These are phyloP conservation scores for Chaetomiaceae sp. DNA, from an alignment of 2,329 filamentous ascomycete species.

Conservation along the genomic window DNA sequence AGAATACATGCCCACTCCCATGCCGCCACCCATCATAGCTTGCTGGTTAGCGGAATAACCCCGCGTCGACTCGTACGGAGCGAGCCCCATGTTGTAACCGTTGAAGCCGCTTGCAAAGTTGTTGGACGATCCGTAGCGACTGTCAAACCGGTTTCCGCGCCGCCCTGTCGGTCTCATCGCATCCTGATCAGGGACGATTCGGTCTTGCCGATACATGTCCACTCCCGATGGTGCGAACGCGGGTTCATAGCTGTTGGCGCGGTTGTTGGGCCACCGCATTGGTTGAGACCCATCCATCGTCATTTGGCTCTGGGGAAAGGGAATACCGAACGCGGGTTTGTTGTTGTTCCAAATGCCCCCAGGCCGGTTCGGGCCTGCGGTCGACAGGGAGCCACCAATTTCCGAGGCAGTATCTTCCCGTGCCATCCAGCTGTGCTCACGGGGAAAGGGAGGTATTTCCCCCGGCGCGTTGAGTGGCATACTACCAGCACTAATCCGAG, in stretches of 20 bases:
- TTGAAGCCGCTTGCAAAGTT: constrained; percentile 36
- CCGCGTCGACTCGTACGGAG: constrained; percentile 29
- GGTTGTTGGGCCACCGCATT: constrained; percentile 47
- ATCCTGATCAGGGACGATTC: constrained; percentile 47
- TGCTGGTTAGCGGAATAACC: constrained; percentile 25
- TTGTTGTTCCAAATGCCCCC: constrained; percentile 55
- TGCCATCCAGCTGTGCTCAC: constrained; percentile 49
- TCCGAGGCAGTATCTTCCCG: constrained; percentile 55
- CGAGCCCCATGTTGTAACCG: constrained; percentile 33
- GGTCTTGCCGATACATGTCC: constrained; percentile 44
- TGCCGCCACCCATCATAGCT: constrained; percentile 34
- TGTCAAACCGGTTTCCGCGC: constrained; percentile 46
- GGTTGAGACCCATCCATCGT: constrained; percentile 35
- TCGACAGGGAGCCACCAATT: constrained; percentile 50
- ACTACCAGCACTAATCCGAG: constrained; percentile 16
- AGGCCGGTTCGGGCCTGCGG: constrained; percentile 48
- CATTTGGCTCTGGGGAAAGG: constrained; percentile 27
- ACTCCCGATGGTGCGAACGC: constrained; percentile 32
- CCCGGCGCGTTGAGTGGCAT: constrained; percentile 28
- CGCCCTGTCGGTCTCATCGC: constrained; percentile 42
- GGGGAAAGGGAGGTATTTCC: constrained; percentile 35
- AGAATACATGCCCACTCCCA: constrained; percentile 43
- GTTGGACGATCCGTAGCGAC: constrained; percentile 30
- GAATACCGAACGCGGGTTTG: constrained; percentile 38
- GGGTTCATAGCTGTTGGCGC: constrained; percentile 41